Conservation (phyloP, 2,329 filamentous ascomycete species). For the Uncinocarpus reesii region DNA sequence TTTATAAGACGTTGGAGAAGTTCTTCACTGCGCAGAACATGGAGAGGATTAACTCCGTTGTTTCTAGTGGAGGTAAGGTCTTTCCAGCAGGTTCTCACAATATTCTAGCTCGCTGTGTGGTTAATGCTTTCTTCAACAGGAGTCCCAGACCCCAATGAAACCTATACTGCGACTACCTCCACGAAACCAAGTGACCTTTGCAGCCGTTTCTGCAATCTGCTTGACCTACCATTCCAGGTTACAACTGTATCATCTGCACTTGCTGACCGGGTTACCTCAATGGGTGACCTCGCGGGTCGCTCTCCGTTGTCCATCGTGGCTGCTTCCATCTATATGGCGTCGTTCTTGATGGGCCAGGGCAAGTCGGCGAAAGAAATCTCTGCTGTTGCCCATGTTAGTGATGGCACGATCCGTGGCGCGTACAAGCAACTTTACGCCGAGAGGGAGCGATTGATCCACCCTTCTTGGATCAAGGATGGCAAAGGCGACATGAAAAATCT, state of each 20-base stretch:
- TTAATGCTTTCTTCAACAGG: constrained; percentile 17
- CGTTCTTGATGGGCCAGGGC: constrained; percentile 68
- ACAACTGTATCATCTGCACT: constrained; percentile 71
- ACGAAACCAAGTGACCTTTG: constrained; percentile 78
- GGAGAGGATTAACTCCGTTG: constrained; percentile 43
- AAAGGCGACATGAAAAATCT: constrained; percentile 61
- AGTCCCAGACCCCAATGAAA: constrained; percentile 42
- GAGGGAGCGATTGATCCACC: constrained; percentile 62
- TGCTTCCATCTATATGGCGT: constrained; percentile 93
- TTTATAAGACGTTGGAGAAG: constrained; percentile 85
- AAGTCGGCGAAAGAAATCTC: constrained; percentile 82
- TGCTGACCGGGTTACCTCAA: constrained; percentile 63
- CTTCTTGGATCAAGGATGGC: constrained; percentile 63
- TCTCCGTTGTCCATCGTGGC: constrained; percentile 90
- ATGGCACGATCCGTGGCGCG: constrained; percentile 90
- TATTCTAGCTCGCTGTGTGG: constrained; percentile 12
- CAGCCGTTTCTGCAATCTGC: constrained; percentile 76
- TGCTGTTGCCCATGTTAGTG: constrained; percentile 74
- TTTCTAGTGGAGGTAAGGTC: constrained; percentile 47
- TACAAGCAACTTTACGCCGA: constrained; percentile 79
- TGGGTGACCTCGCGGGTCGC: constrained; percentile 76
- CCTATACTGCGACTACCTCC: constrained; percentile 62
- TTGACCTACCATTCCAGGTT: constrained; percentile 63
- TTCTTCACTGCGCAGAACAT: constrained; percentile 69
- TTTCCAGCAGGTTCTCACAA: constrained; percentile 5